phyloP scores from a whole-genome alignment of 768 basidiomycete genomes.

The Lactarius sp. region DNA sequence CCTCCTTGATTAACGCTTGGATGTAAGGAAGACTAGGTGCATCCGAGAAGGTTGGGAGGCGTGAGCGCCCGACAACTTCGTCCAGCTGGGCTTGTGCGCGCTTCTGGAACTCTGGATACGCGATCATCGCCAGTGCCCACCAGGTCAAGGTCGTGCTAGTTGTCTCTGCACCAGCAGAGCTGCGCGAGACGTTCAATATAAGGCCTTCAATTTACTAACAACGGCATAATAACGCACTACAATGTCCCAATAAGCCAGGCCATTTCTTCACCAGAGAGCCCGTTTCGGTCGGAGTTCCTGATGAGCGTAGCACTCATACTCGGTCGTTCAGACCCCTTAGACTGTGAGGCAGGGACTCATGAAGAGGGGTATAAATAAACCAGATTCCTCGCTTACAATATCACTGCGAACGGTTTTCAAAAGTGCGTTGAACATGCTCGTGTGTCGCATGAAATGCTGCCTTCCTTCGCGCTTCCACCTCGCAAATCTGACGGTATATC shows the following conservation, averaged over 20 bases:
- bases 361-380: neutral
- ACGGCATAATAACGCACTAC: constrained; percentile 5
- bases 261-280: constrained; percentile 19
- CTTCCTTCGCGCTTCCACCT: constrained; percentile 17
- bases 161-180: constrained; percentile 6
- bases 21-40: constrained; percentile 7
- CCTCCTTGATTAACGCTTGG: constrained; percentile 7
- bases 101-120: constrained; percentile 21
- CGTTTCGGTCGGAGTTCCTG: neutral
- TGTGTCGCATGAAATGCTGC: neutral
- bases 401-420: constrained; percentile 1
- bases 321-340: constrained; percentile 8
- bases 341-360: neutral
- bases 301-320: constrained; percentile 12
- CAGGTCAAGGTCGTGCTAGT: constrained; percentile 9
- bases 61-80: constrained; percentile 13
- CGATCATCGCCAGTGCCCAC: constrained; percentile 22
- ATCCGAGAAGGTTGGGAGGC: constrained; percentile 5
- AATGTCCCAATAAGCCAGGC: constrained; percentile 23
- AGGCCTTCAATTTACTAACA: neutral
- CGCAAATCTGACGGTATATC: neutral
- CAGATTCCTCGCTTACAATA: neutral
- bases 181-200: neutral
- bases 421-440: constrained; percentile 7
- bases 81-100: constrained; percentile 14